Percentiles rank a stretch among this genome's conserved stretches.
Conservation (phyloP, 1,284 basidiomycete species). For the Spongiforma sp. region DNA sequence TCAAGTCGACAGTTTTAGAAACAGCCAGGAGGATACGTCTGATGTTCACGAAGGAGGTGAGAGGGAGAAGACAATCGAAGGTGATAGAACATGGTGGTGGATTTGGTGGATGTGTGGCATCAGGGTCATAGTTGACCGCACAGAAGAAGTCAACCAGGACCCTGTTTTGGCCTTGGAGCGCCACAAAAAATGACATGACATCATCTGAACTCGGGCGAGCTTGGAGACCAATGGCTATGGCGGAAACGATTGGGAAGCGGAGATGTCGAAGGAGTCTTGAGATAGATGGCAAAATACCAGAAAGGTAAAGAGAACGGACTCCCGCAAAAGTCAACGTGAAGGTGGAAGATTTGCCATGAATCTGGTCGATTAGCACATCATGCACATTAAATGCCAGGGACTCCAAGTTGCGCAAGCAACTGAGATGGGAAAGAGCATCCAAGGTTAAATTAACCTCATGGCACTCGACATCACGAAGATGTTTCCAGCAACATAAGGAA, state of each 20-base stretch:
- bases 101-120: too few species aligned
- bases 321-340: neutral
- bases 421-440: conserved; percentile 13
- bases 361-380: neutral
- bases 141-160: too few species aligned
- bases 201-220: neutral
- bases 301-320: neutral
- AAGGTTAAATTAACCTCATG: neutral
- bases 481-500: conserved; percentile 15
- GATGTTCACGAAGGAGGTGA: conserved; percentile 19
- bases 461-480: conserved; percentile 12
- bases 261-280: conserved; percentile 9
- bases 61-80: conserved; percentile 11
- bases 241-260: neutral
- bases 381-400: neutral
- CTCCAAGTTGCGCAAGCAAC: conserved; percentile 3
- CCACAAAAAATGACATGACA: conserved; percentile 12
- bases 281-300: neutral
- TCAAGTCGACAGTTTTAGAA: conserved; percentile 7
- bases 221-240: neutral
- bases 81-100: conserved; percentile 4
- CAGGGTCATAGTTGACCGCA: too few species aligned
- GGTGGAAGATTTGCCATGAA: neutral
- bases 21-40: conserved; percentile 8
- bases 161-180: conserved; percentile 7